Base-by-base conservation (phyloP, 192 early-diverging fungal genomes). In the Umbelopsis sp. region DNA sequence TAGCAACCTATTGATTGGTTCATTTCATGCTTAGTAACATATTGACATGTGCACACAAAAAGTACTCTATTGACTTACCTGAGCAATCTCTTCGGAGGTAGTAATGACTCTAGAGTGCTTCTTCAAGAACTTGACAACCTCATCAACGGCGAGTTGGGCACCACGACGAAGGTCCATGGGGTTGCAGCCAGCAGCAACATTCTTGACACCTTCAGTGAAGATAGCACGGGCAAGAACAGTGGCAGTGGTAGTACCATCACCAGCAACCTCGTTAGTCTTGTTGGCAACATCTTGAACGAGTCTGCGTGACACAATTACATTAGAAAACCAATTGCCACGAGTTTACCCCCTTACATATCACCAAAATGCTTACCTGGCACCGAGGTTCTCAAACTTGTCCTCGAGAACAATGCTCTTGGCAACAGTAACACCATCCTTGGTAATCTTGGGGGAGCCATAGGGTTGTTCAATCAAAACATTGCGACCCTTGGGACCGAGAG, bases 381-480 rank as follows among this genome's bases (percentile, higher is more conserved):
- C 98, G 48, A 99, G 89, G 87, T 99, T 98, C 85, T 99, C 98
- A 78, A 99, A 96, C 83, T 95, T 96, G 85, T 99, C 95, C 80
- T 98, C 93, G 41, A 99, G 88, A 41, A 89, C 85, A 81, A 99
- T 95, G 72, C 94, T 91, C 87, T 98, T 98, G 66, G 98, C 98
- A 22, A 99, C 98, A 58, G 98, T 96, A 46, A 99, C 98, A 81
- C 98, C 98, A 81, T 99, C 98, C 92, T 99, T 99, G 80, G 98
- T 99, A 85, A 99, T 99, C 89, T 98, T 98, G 71, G 98, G 98
- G 46, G 91, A 89, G 45, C 97, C 98, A 71, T 97, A 99, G 45
- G 94, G 78, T 82, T 99, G 98, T 81, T 97, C 95, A 78, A 99
- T 99, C 70, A 99, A 86, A 21, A 99, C 98, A 78, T 97, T 98